Percentiles rank a stretch among this genome's conserved stretches.
phyloP scores from a whole-genome alignment of 345 rosid genomes.

The Melaleuca quinquenervia region DNA sequence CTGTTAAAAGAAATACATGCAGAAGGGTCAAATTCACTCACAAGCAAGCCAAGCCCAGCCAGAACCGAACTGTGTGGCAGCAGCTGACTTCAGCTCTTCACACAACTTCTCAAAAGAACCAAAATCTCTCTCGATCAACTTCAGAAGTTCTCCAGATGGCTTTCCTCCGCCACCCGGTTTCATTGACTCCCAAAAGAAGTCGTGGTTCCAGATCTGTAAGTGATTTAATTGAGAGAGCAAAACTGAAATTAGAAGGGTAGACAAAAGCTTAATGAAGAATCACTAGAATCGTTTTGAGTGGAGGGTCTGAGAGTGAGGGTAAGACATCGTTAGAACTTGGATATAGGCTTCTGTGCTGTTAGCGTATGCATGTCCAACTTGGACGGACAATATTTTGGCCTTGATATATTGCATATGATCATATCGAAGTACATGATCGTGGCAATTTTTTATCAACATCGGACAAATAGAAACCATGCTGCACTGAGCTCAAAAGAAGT shows the following conservation, averaged over 20 bases:
- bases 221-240: not conserved
- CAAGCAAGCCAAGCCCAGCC: conserved; percentile 99
- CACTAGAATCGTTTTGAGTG: not conserved
- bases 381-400: not conserved
- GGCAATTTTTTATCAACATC: not conserved
- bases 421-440: not conserved
- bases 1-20: not conserved
- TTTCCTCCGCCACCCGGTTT: conserved; percentile 91
- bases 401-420: not conserved
- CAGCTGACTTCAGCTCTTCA: conserved; percentile 51
- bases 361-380: not conserved
- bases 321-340: not conserved
- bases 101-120: conserved; percentile 56
- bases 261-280: not conserved
- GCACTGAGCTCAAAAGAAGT: not conserved
- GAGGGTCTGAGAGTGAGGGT: not conserved
- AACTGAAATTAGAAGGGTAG: not conserved
- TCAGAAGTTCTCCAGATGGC: conserved; percentile 71
- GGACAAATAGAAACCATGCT: not conserved
- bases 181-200: conserved; percentile 92
- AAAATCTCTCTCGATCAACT: conserved; percentile 69
- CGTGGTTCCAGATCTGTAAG: conserved; percentile 88
- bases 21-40: conserved; percentile 15
- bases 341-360: not conserved
- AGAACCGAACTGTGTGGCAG: conserved; percentile 82